These are phyloP conservation scores for Caryopteris hybrid DNA, from an alignment of 305 asterid genomes.

Conservation along the genomic window DNA sequence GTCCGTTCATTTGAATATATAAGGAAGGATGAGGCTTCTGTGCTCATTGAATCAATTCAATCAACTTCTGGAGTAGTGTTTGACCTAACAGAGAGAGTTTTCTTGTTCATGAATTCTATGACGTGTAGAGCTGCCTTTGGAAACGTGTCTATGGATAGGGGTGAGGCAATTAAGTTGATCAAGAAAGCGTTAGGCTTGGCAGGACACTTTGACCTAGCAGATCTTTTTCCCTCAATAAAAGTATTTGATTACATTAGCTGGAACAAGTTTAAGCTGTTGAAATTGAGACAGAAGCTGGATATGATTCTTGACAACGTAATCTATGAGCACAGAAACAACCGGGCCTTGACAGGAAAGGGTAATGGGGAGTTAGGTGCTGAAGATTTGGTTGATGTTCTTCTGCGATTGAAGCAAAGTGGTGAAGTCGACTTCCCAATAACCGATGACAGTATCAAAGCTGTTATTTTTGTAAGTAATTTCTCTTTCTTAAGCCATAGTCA, in stretches of 20 bases:
- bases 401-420: constrained; percentile 21
- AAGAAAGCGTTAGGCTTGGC: constrained; percentile 16
- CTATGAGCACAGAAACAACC: background rate
- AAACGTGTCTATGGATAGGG: constrained; percentile 17
- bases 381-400: constrained; percentile 30
- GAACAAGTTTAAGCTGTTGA: constrained; percentile 21
- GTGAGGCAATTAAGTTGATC: constrained; percentile 9
- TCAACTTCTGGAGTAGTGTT: background rate
- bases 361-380: constrained; percentile 23
- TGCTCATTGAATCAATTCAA: background rate
- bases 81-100: constrained; percentile 20
- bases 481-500: background rate
- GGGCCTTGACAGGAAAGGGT: constrained; percentile 1
- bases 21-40: constrained; percentile 24
- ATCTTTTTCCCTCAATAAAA: constrained; percentile 26
- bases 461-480: constrained; percentile 17
- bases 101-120: constrained; percentile 23
- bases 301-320: constrained; percentile 17
- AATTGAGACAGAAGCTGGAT: constrained; percentile 15
- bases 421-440: constrained; percentile 14
- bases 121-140: constrained; percentile 27
- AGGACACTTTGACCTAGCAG: constrained; percentile 24
- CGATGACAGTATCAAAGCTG: constrained; percentile 23
- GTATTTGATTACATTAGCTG: constrained; percentile 11
- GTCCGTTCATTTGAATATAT: constrained; percentile 25